These are phyloP conservation scores for Hydrangea macrophylla DNA, from an alignment of 148 eudicot genomes.

Conservation along the genomic window DNA sequence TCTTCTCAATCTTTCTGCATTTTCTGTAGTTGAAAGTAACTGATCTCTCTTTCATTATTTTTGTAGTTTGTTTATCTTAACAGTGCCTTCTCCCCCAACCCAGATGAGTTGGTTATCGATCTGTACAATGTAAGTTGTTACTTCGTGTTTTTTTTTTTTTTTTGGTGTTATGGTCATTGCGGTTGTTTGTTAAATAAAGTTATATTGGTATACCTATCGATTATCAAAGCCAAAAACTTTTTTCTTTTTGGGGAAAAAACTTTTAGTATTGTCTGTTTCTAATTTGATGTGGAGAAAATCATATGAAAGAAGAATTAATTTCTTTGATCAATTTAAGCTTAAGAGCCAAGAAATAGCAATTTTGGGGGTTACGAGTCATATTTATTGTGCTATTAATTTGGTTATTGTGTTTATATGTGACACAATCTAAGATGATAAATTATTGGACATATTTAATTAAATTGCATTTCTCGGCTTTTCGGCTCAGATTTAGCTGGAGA, in stretches of 20 bases:
- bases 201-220: not conserved
- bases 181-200: not conserved
- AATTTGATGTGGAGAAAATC: not conserved
- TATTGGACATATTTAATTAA: not conserved
- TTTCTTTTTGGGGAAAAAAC: no score
- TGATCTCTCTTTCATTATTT: conserved; percentile 1
- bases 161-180: not conserved
- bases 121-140: conserved; percentile 68
- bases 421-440: not conserved
- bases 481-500: not conserved
- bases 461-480: not conserved
- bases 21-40: no score
- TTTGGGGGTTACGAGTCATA: not conserved
- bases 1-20: not conserved
- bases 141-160: not conserved
- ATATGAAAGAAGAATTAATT: not conserved
- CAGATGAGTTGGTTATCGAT: conserved; percentile 77
- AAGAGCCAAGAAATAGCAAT: not conserved
- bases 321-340: not conserved
- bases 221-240: not conserved
- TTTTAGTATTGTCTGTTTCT: not conserved
- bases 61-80: conserved; percentile 88
- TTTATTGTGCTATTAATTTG: not conserved
- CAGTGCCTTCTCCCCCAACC: conserved; percentile 94
- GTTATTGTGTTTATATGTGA: not conserved